These are phyloP conservation scores for Euphorbia schlechtendalii DNA, from an alignment of 441 rosid species.

Conservation along the genomic window DNA sequence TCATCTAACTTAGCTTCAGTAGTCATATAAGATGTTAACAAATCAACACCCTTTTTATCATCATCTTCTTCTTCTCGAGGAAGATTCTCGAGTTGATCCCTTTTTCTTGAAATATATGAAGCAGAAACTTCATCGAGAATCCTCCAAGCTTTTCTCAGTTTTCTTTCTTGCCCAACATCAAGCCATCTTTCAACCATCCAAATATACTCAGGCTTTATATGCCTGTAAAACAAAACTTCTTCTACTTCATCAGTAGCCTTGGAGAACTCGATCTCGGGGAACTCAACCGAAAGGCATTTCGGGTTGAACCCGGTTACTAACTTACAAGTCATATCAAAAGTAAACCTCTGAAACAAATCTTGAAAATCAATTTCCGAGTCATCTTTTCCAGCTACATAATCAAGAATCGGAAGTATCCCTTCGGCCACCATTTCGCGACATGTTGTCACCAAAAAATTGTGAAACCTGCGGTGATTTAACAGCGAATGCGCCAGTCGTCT, in stretches of 20 bases:
- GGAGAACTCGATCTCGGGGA: conserved; percentile 20
- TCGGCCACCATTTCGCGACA: conserved; percentile 20
- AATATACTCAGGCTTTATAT: conserved; percentile 18
- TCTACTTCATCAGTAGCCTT: conserved; percentile 32
- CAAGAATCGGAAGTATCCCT: conserved; percentile 31
- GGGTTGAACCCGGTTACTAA: conserved; percentile 32
- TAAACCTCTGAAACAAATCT: conserved; percentile 29
- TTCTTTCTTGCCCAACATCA: conserved; percentile 25
- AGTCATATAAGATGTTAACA: conserved; percentile 23
- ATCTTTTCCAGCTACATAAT: conserved; percentile 16
- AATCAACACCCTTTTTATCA: conserved; percentile 20
- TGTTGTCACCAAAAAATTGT: conserved; percentile 23
- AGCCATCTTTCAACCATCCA: conserved; percentile 28
- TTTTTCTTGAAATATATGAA: conserved; percentile 18
- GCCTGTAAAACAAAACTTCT: conserved; percentile 24
- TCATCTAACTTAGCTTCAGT: conserved; percentile 4
- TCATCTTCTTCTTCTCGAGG: conserved; percentile 12
- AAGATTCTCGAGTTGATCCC: conserved; percentile 5
- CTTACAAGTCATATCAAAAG: conserved; percentile 27
- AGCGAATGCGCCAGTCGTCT: conserved; percentile 21
- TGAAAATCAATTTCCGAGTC: conserved; percentile 25
- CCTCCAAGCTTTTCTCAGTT: conserved; percentile 15
- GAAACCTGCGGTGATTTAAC: conserved; percentile 23
- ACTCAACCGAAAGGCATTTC: conserved; percentile 17
- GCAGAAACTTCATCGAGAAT: conserved; percentile 9